Evolutionary conservation across 179 eudicot genomes (phyloP).

Genomic region (Spergularia azorica): DNA sequence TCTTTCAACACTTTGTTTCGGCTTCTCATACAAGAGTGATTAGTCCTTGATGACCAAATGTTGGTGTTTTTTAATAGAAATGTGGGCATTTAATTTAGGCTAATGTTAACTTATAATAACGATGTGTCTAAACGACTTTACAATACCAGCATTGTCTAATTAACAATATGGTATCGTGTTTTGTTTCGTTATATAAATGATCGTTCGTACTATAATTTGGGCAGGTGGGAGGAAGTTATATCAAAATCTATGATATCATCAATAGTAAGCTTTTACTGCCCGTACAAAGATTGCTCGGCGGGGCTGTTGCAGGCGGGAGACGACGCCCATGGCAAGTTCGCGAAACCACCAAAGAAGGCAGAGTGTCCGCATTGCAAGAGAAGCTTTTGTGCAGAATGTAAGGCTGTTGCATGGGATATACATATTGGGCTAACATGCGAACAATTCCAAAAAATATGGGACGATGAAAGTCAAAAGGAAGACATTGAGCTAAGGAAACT

Average conservation of each 20-base stretch:
- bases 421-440: constrained; percentile 9
- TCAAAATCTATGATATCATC: background rate
- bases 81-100: too few relatives aligned
- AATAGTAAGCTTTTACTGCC: background rate
- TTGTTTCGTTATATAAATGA: too few relatives aligned
- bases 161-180: too few relatives aligned
- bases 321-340: background rate
- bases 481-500: background rate
- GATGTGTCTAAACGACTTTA: too few relatives aligned
- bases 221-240: background rate
- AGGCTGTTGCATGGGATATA: constrained; percentile 1
- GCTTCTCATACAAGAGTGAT: too few relatives aligned
- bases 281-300: constrained; percentile 9
- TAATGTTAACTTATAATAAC: too few relatives aligned
- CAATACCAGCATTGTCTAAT: too few relatives aligned
- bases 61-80: too few relatives aligned
- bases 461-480: background rate
- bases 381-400: constrained; percentile 14
- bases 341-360: background rate
- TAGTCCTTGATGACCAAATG: too few relatives aligned
- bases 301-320: background rate
- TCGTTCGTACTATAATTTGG: too few relatives aligned
- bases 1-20: too few relatives aligned
- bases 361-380: constrained; percentile 20
- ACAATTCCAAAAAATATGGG: background rate